phyloP scores from a whole-genome alignment of 805 yeast species.

The Crinitomyces ghanaensis region DNA sequence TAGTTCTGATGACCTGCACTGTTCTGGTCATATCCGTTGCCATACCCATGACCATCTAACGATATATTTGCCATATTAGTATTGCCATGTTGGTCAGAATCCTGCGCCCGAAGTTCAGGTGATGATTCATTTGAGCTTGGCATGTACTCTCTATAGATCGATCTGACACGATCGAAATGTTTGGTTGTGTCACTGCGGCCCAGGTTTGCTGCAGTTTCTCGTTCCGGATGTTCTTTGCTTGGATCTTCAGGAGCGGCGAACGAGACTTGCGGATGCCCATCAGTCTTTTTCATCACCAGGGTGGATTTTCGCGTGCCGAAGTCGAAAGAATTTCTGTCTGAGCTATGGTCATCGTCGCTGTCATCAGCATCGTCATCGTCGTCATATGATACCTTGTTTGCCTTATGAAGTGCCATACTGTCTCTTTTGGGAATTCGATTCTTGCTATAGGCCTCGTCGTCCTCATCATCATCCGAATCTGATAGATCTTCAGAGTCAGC shows the following conservation, averaged over 20 bases:
- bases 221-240: too few relatives aligned
- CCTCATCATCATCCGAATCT: background rate
- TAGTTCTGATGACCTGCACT: background rate
- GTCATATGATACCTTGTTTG: background rate
- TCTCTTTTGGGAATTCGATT: background rate
- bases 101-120: background rate
- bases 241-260: too few relatives aligned
- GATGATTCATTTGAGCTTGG: slow-evolving; percentile 5
- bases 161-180: slow-evolving; percentile 19
- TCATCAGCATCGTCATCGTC: background rate
- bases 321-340: too few relatives aligned
- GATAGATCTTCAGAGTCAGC: background rate
- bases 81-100: slow-evolving; percentile 1
- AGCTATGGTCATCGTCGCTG: too few relatives aligned
- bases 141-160: slow-evolving; percentile 20
- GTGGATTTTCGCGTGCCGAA: too few relatives aligned
- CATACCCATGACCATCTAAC: slow-evolving; percentile 3
- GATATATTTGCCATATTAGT: too few relatives aligned
- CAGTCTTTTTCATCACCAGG: too few relatives aligned
- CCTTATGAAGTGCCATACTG: background rate
- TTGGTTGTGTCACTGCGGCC: slow-evolving; percentile 15
- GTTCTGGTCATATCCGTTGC: slow-evolving; percentile 2
- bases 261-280: too few relatives aligned
- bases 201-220: too few relatives aligned
- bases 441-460: background rate